phyloP scores from a whole-genome alignment of 2,329 filamentous ascomycete species.

The Alternaria conjuncta region DNA sequence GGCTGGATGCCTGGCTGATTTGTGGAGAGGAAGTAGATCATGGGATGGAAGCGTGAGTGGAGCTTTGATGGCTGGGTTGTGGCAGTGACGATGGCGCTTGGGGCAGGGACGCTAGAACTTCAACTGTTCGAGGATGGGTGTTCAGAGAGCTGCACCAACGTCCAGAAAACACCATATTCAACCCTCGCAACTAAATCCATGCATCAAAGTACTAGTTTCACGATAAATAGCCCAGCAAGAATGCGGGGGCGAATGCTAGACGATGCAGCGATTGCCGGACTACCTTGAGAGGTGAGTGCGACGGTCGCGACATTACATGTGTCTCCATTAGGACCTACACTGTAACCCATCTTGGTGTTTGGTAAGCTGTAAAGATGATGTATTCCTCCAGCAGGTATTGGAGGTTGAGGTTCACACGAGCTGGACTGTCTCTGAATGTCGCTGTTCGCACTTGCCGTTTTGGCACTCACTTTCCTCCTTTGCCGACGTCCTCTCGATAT shows the following conservation, averaged over 20 bases:
- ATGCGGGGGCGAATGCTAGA: not conserved
- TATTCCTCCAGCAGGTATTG: not conserved
- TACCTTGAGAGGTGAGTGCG: not conserved
- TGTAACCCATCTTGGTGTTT: not conserved
- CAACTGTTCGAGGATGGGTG: not conserved
- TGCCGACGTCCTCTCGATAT: not conserved
- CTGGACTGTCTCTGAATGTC: not conserved
- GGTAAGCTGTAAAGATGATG: not conserved
- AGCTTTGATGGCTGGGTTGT: not conserved
- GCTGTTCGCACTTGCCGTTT: not conserved
- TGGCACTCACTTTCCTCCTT: not conserved
- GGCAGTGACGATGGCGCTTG: not conserved
- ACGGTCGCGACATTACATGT: not conserved
- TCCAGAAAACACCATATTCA: not conserved
- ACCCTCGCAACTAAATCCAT: not conserved
- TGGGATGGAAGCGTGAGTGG: not conserved
- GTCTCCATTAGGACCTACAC: not conserved
- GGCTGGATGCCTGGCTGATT: not conserved
- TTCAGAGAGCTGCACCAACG: not conserved
- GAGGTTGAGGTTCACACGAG: not conserved
- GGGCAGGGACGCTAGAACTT: not conserved
- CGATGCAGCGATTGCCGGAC: not conserved
- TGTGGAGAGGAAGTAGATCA: not conserved
- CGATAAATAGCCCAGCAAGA: fast-evolving
- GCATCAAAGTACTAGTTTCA: not conserved